Evolutionary conservation across 2,329 filamentous ascomycete genomes (phyloP), one percentile per base, ranked within the genome.

Genomic region (Clonostachys sp.): DNA sequence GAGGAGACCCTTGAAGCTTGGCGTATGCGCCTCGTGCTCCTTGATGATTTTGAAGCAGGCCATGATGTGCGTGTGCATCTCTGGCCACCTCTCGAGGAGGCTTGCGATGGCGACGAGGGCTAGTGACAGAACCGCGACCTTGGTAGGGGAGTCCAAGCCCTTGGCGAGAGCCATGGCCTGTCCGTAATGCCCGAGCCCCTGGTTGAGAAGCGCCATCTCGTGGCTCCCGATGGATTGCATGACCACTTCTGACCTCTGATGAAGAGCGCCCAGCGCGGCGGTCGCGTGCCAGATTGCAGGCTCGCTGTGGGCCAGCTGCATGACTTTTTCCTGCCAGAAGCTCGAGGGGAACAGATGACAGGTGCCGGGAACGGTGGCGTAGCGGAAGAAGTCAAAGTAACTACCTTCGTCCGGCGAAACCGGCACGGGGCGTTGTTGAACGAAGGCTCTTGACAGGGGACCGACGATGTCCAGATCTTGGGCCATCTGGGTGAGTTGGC

Each of bases 361-460:
- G 10, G 61, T 62, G 5, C 56, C 57, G 2, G 59, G 54, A 1
- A 54, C 61, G 0, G 65, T 65, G 13, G 59, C 48, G 24, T 55
- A 55, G 3, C 66, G 60, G 53, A 67, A 68, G 45, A 66, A 58
- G 48, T 68, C 66, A 18, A 68, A 68, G 5, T 53, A 55, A 13
- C 54, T 24, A 5, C 50, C 49, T 8, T 55, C 53, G 5, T 54
- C 17, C 40, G 48, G 24, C 5, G 34, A 45, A 24, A 16, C 46
- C 36, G 18, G 34, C 35, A 46, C 16, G 12, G 33, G 43, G 38
- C 38, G 34, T n/a, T 17, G 47, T 35, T 38, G 41, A 10, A 41
- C 50, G 5, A 62, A 51, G 17, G 58, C 50, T 12, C 54, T 54
- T 3, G 55, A 48, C 9, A 61, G 60, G 1, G 63, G 65, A 0